Evolutionary conservation across 495 filamentous ascomycete genomes (phyloP), one percentile per base, ranked within the genome.

Genomic region (Arthonia radiata): DNA sequence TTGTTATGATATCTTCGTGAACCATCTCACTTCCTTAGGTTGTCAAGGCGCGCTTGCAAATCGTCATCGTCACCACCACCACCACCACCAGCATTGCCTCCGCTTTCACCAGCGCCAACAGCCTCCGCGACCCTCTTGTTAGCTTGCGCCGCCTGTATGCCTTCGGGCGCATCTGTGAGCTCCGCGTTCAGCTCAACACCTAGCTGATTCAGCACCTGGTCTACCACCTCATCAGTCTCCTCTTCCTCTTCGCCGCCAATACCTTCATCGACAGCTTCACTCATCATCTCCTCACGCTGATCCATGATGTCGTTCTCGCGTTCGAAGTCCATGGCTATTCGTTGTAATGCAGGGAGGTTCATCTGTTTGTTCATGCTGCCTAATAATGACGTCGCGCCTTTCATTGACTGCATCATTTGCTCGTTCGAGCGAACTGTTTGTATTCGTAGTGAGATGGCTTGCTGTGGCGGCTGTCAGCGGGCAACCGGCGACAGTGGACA

Each of bases 391-490:
- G 89, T 94, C 3, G 86, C 89, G 27, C 89, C 86, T 44, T 92
- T 94, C 86, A 94, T 97, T 4, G 80, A 82, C 45, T 90, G 78
- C 81, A 92, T 90, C 86, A 97, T 97, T 50, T 92, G 81, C 46
- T 97, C 86, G 50, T 97, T 94, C 39, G 80, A 91, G 25, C 89
- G 68, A 19, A 93, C 81, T 18, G 86, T 94, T 71, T 90, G 34
- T 13, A 17, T 12, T 33, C 19, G 29, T 28, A 26, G 22, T 16
- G 17, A 28, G 25, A 9, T 36, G 23, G 2, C 31, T 25, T 17
- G 19, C 19, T 25, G 27, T 34, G 21, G 40, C 23, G 29, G 19
- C 14, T 22, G 30, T 34, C 14, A n/a, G n/a, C n/a, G n/a, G n/a
- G n/a, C n/a, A n/a, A n/a, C n/a, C n/a, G n/a, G n/a, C n/a, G n/a